Percentiles rank a stretch among this genome's conserved stretches.
These are phyloP conservation scores for Colletotrichum chlorophyti DNA, from an alignment of 2,329 filamentous ascomycete genomes.

Conservation along the genomic window DNA sequence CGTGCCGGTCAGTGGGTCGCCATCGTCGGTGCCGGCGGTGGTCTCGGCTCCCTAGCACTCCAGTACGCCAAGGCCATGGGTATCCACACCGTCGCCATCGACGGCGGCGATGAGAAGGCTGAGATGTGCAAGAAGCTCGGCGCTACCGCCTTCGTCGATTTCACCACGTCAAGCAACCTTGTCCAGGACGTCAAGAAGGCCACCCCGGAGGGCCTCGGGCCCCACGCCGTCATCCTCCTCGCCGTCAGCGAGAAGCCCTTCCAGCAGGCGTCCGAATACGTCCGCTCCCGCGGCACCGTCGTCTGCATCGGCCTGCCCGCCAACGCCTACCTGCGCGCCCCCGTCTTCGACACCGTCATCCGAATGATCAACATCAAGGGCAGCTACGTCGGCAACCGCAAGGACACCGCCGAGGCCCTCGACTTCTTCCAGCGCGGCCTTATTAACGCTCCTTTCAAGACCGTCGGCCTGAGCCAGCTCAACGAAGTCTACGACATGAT, in stretches of 20 bases:
- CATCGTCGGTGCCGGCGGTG: slow-evolving; percentile 86
- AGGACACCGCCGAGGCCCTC: slow-evolving; percentile 86
- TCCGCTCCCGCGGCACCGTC: slow-evolving; percentile 81
- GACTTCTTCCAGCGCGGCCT: slow-evolving; percentile 87
- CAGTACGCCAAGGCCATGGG: slow-evolving; percentile 96
- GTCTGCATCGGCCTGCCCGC: slow-evolving; percentile 90
- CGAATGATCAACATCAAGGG: slow-evolving; percentile 93
- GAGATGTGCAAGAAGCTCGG: slow-evolving; percentile 75
- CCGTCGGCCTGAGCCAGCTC: slow-evolving; percentile 80
- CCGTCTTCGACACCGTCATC: slow-evolving; percentile 88
- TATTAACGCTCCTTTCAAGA: slow-evolving; percentile 89
- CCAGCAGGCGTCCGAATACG: slow-evolving; percentile 90
- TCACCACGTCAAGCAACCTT: slow-evolving; percentile 75
- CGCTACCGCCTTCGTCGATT: slow-evolving; percentile 80
- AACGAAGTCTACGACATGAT: slow-evolving; percentile 81
- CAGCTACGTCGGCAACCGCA: slow-evolving; percentile 91
- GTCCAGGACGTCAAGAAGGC: slow-evolving; percentile 84
- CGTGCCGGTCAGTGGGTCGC: slow-evolving; percentile 80
- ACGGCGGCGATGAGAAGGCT: slow-evolving; percentile 82
- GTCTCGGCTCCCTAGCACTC: slow-evolving; percentile 78
- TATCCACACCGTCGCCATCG: slow-evolving; percentile 79
- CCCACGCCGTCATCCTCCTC: slow-evolving; percentile 85
- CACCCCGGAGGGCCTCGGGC: slow-evolving; percentile 81
- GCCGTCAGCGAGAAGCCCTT: slow-evolving; percentile 91
- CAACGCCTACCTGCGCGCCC: slow-evolving; percentile 78